Conservation (phyloP, 257 asterid genomes). For the Avicennia marina region DNA sequence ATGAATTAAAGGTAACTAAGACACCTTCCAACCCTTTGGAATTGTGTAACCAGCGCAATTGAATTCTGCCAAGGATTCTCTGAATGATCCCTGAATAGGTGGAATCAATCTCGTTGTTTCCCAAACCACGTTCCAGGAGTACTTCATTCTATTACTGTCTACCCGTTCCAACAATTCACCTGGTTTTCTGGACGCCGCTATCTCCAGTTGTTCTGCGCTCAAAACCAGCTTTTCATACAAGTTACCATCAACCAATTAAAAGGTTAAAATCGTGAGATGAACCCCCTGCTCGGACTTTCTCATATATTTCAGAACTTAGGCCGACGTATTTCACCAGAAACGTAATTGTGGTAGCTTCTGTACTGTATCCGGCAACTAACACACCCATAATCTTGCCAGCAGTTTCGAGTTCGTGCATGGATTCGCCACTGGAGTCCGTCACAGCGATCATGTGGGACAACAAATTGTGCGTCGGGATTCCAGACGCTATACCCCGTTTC, state of each 20-base stretch:
- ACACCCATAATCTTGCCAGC: constrained; percentile 61
- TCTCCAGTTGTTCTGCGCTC: constrained; percentile 49
- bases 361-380: constrained; percentile 53
- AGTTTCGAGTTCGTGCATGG: constrained; percentile 44
- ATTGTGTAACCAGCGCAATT: constrained; percentile 56
- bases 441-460: constrained; percentile 34
- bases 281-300: constrained; percentile 37
- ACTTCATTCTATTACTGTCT: constrained; percentile 51
- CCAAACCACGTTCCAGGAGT: constrained; percentile 49
- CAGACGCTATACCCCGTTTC: constrained; percentile 30
- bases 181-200: constrained; percentile 30
- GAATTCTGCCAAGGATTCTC: constrained; percentile 43
- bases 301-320: constrained; percentile 32
- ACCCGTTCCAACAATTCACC: constrained; percentile 48
- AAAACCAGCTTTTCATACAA: too few species aligned
- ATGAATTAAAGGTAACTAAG: too few species aligned
- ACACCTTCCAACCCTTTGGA: constrained; percentile 73
- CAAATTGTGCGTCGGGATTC: constrained; percentile 20
- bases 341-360: constrained; percentile 47
- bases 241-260: too few species aligned
- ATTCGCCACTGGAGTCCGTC: constrained; percentile 27
- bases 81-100: constrained; percentile 60
- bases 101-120: constrained; percentile 61
- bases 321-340: constrained; percentile 56
- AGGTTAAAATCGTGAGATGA: too few species aligned